phyloP scores from a whole-genome alignment of 495 filamentous ascomycete species.

The Penicillium dipodomyicola region DNA sequence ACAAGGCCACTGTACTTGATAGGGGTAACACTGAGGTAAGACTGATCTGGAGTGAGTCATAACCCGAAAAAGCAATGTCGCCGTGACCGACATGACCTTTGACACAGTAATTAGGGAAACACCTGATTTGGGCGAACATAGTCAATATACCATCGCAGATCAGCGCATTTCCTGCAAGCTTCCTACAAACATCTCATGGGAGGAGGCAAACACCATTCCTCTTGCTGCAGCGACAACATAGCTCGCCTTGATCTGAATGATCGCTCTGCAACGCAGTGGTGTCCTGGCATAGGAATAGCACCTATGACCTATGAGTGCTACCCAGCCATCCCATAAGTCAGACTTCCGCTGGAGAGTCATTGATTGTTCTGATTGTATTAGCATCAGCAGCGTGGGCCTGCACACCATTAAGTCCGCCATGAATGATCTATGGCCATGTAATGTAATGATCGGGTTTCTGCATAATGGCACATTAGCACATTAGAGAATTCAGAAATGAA shows the following conservation, averaged over 20 bases:
- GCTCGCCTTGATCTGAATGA: constrained; percentile 31
- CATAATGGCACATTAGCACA: no score
- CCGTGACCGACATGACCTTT: not conserved
- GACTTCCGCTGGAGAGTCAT: no score
- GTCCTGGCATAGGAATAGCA: constrained; percentile 37
- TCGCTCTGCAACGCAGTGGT: constrained; percentile 9
- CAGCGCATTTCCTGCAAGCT: constrained; percentile 28
- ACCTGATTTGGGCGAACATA: not conserved
- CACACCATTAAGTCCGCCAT: no score
- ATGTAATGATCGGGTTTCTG: no score
- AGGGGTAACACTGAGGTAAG: constrained; percentile 38
- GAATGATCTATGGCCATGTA: no score
- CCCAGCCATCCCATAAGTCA: no score
- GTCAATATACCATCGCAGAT: constrained; percentile 29
- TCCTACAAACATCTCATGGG: constrained; percentile 17
- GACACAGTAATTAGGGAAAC: constrained; percentile 3
- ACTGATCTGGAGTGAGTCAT: constrained; percentile 26
- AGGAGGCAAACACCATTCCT: constrained; percentile 27
- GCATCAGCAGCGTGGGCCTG: no score
- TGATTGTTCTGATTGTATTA: no score
- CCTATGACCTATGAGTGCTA: constrained; percentile 30
- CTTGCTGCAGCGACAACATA: constrained; percentile 31
- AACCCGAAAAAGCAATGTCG: not conserved
- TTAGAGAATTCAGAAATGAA: not conserved
- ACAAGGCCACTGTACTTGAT: constrained; percentile 38